Conservation (phyloP, 2,329 filamentous ascomycete species). For the Alternaria infectoria region DNA sequence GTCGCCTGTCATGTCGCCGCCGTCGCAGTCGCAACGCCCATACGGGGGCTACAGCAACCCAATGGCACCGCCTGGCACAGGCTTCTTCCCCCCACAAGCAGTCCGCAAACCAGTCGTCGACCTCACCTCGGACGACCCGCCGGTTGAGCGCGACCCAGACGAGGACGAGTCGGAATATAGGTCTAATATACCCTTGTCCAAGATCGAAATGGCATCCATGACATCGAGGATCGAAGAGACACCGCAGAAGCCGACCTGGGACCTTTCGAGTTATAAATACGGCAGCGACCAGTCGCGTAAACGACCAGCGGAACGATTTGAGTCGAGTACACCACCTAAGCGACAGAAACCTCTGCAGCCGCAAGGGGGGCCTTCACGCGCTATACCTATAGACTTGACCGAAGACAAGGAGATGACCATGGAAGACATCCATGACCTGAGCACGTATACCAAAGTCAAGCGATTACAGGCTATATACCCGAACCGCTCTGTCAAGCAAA, state of each 20-base stretch:
- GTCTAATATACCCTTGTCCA: conserved; percentile 67
- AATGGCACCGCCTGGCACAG: conserved; percentile 80
- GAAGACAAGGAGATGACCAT: conserved; percentile 25
- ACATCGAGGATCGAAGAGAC: conserved; percentile 42
- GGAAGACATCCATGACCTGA: conserved; percentile 52
- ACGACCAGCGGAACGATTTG: conserved; percentile 29
- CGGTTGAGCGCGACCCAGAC: conserved; percentile 56
- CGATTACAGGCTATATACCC: conserved; percentile 59
- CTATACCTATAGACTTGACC: conserved; percentile 40
- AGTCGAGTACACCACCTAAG: conserved; percentile 30
- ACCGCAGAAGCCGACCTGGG: conserved; percentile 39
- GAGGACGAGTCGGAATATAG: conserved; percentile 49
- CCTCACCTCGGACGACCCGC: conserved; percentile 54
- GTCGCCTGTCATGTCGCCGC: conserved; percentile 49
- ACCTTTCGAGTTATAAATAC: conserved; percentile 37
- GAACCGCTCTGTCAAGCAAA: conserved; percentile 53
- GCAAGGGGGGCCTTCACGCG: conserved; percentile 43
- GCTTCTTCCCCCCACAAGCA: conserved; percentile 59
- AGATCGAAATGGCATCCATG: conserved; percentile 50
- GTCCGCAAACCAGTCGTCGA: conserved; percentile 49
- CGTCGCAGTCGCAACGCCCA: conserved; percentile 72
- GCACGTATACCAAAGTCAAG: conserved; percentile 58
- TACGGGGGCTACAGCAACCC: conserved; percentile 63
- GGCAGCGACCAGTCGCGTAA: conserved; percentile 31
- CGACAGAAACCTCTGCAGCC: conserved; percentile 28